Conservation (phyloP, 257 asterid genomes). For the Solanum sitiens region DNA sequence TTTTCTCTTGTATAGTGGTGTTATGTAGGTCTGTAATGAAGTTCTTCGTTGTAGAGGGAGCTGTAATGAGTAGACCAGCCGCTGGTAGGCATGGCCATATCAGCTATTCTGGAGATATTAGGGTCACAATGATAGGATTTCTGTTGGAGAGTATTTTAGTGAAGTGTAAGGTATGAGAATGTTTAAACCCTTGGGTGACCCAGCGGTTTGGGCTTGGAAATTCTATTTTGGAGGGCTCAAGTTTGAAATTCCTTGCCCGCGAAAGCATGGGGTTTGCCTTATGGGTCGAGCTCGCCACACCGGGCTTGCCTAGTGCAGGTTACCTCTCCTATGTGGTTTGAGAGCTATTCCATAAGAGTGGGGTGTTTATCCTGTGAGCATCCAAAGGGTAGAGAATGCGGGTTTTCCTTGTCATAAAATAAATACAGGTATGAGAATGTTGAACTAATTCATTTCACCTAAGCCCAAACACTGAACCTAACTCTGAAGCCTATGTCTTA, state of each 20-base stretch:
- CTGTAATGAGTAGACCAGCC: neutral
- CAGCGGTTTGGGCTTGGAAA: no score
- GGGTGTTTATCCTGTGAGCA: fast-evolving
- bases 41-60: neutral
- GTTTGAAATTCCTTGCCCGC: no score
- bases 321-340: no score
- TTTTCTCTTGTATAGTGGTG: neutral
- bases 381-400: neutral
- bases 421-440: no score
- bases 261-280: no score
- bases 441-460: neutral
- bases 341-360: no score
- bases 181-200: no score
- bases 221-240: no score
- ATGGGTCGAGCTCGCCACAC: no score
- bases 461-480: neutral
- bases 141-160: neutral
- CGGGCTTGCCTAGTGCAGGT: no score
- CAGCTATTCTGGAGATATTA: neutral
- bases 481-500: neutral
- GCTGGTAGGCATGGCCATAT: neutral
- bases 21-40: neutral
- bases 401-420: neutral
- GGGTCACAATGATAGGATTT: neutral
- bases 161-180: neutral